Evolutionary conservation across 495 filamentous ascomycete genomes (phyloP).

Genomic region (Penicillium angulare): DNA sequence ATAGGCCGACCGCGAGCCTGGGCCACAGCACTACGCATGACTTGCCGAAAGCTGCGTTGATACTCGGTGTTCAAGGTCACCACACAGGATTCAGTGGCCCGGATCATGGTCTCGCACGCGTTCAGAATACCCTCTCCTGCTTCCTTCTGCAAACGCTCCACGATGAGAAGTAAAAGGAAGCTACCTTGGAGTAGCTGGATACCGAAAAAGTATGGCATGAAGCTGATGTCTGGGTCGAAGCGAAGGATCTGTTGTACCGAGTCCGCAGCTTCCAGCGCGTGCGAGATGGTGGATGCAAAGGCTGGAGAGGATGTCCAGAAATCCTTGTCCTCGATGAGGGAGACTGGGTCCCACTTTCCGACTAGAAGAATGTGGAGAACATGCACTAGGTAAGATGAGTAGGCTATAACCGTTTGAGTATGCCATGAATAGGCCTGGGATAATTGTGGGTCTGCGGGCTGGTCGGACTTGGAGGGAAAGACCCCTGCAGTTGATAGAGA

Average conservation of each 20-base stretch:
- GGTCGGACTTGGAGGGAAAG: constrained; percentile 25
- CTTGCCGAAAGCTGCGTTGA: constrained; percentile 80
- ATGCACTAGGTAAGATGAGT: constrained; percentile 84
- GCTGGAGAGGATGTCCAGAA: constrained; percentile 83
- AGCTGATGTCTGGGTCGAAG: constrained; percentile 78
- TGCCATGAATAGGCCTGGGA: constrained; percentile 60
- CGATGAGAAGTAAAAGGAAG: constrained; percentile 76
- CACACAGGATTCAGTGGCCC: constrained; percentile 82
- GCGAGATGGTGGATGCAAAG: constrained; percentile 76
- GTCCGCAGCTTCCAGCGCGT: constrained; percentile 76
- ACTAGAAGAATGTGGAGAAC: constrained; percentile 80
- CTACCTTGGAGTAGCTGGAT: constrained; percentile 83
- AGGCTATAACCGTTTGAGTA: constrained; percentile 84
- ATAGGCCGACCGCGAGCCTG: constrained; percentile 73
- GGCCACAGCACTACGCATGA: constrained; percentile 77
- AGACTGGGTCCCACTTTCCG: constrained; percentile 86
- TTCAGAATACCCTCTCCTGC: constrained; percentile 76
- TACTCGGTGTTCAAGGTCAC: constrained; percentile 85
- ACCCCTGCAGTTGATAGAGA: constrained; percentile 12
- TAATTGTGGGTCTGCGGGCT: constrained; percentile 45
- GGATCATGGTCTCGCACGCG: constrained; percentile 83
- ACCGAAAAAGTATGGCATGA: constrained; percentile 89
- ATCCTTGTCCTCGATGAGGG: constrained; percentile 81
- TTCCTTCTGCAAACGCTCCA: constrained; percentile 78
- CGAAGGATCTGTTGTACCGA: constrained; percentile 82